Evolutionary conservation across 73 alveolate genomes (phyloP), one percentile per base, ranked within the genome.

Genomic region (Durusdinium trenchii): DNA sequence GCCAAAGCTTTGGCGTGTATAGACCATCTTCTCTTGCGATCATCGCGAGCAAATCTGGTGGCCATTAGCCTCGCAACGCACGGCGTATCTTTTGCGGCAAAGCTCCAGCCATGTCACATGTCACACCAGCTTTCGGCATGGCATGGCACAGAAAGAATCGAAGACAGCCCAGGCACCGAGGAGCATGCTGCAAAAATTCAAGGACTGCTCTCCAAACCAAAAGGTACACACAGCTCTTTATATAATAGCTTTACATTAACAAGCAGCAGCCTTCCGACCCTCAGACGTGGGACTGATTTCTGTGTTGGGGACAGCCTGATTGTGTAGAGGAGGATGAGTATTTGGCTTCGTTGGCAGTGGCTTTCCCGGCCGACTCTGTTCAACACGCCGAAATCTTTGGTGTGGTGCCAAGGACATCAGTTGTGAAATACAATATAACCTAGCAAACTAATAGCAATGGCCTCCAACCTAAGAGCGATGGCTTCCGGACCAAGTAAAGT

Each of bases 111-210:
- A 9, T 64, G 38, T 35, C 23, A 5, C 16, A 64, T 26, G 76
- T 10, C 32, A 40, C 4, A 26, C 40, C 40, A 20, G 36, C 6
- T 62, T 5, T 62, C 32, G 76, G 7, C 5, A 10, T 62, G 14
- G 18, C 32, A 20, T 62, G 73, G 18, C 73, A 60, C 30, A 32
- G 73, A 23, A 57, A 23, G 30, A 60, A 32, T 60, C 1, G 30
- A 60, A 32, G 30, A 60, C 73, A 60, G n/a, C 30, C 7, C 12
- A 91, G 98, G 98, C 98, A 71, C 73, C 98, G 7, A 84, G 36
- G 50, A 91, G 90, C 98, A 35, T 91, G 69, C 98, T 91, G 90
- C 98, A 69, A 60, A 91, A 91, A 45, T 91, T 91, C 98, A 91
- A 91, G 98, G 98, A 47, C 78, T 46, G 45, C 35, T 12, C 73